A percentile compares a stretch with the other conserved stretches of the same genome.
phyloP scores from a whole-genome alignment of 106 monocot genomes.

The Dendrobium nobile region DNA sequence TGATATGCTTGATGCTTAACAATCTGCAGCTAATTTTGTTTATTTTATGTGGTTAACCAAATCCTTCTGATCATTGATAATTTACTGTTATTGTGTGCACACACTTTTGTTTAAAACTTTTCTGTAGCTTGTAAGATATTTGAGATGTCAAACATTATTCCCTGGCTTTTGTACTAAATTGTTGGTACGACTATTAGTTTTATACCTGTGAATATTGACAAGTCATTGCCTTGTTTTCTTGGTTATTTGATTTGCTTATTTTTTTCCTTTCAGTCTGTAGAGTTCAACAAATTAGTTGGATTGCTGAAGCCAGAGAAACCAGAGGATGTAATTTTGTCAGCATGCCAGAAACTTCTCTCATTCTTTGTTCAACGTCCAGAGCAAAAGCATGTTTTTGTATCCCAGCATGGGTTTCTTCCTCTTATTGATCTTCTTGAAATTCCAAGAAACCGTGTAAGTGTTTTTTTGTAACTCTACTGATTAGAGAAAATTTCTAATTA shows the following conservation, averaged over 20 bases:
- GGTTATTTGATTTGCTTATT: background rate
- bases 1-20: background rate
- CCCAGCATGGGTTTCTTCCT: slow-evolving; percentile 74
- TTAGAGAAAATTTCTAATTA: background rate
- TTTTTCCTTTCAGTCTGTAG: slow-evolving; percentile 29
- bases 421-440: slow-evolving; percentile 83
- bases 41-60: background rate
- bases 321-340: slow-evolving; percentile 58
- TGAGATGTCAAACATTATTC: background rate
- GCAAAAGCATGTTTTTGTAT: slow-evolving; percentile 65
- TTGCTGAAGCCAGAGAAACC: slow-evolving; percentile 51
- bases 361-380: slow-evolving; percentile 73
- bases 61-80: background rate
- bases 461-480: background rate
- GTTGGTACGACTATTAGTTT: background rate
- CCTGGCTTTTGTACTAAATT: background rate
- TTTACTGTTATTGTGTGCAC: background rate
- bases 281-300: slow-evolving; percentile 59
- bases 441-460: slow-evolving; percentile 67
- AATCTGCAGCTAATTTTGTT: background rate
- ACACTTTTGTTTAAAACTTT: background rate
- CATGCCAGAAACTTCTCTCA: slow-evolving; percentile 56
- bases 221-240: background rate
- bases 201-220: background rate
- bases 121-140: background rate